phyloP scores from a whole-genome alignment of 805 yeast species.

The Yamadazyma sp. region DNA sequence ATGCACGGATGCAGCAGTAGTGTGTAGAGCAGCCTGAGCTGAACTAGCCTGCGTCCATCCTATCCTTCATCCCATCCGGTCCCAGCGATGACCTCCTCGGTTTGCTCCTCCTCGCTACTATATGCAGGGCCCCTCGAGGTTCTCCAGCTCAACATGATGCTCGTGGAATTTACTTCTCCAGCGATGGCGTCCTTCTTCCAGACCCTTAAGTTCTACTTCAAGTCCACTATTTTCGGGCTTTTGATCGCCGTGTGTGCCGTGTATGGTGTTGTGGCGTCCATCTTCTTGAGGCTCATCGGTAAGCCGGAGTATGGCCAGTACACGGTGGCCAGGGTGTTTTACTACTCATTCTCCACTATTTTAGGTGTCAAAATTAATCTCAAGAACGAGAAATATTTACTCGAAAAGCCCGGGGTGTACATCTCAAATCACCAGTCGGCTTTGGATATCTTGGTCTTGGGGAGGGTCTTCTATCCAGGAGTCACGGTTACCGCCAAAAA shows the following conservation, averaged over 20 bases:
- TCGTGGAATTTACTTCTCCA: too few relatives aligned
- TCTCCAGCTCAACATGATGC: too few relatives aligned
- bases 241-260: constrained; percentile 60
- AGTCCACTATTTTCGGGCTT: constrained; percentile 53
- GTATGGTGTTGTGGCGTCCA: constrained; percentile 78
- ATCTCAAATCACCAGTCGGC: constrained; percentile 91
- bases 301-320: constrained; percentile 83
- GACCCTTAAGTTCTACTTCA: constrained; percentile 43
- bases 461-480: constrained; percentile 80
- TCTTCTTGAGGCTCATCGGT: constrained; percentile 63
- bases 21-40: too few relatives aligned
- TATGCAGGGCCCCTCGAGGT: too few relatives aligned
- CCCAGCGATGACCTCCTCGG: too few relatives aligned
- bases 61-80: too few relatives aligned
- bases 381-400: constrained; percentile 60
- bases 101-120: too few relatives aligned
- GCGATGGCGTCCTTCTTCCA: constrained; percentile 2
- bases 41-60: too few relatives aligned
- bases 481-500: constrained; percentile 92
- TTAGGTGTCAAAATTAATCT: constrained; percentile 72
- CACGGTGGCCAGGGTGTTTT: constrained; percentile 83
- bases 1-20: too few relatives aligned
- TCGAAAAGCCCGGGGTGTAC: constrained; percentile 68
- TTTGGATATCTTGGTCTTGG: constrained; percentile 78
- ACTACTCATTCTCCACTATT: constrained; percentile 54